Conservation (phyloP, 2,329 filamentous ascomycete species). For the Colletotrichum chlorophyti region DNA sequence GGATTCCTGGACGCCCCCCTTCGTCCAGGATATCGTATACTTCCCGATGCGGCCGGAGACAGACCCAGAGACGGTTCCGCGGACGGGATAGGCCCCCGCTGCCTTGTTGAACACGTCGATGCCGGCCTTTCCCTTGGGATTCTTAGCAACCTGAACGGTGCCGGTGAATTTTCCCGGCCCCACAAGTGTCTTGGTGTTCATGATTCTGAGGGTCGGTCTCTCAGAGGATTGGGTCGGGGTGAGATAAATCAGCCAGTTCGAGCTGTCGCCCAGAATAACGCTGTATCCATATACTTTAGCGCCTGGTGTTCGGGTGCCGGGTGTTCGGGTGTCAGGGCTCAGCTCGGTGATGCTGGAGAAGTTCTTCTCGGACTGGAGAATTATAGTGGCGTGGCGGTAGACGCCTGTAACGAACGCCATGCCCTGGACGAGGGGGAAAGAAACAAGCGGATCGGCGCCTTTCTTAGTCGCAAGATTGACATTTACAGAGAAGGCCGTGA, state of each 20-base stretch:
- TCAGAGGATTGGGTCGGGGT: slow-evolving; percentile 60
- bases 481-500: slow-evolving; percentile 61
- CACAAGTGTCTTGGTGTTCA: neutral
- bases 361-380: slow-evolving; percentile 71
- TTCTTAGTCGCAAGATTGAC: slow-evolving; percentile 62
- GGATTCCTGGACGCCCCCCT: slow-evolving; percentile 61
- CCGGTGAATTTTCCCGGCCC: slow-evolving; percentile 62
- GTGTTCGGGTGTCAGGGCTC: neutral
- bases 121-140: slow-evolving; percentile 54
- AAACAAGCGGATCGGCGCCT: slow-evolving; percentile 59
- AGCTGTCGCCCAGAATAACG: slow-evolving; percentile 34
- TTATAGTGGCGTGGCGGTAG: slow-evolving; percentile 69
- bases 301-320: too few relatives aligned
- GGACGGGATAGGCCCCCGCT: slow-evolving; percentile 70
- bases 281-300: slow-evolving; percentile 61
- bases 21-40: slow-evolving; percentile 72
- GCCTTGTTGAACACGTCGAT: slow-evolving; percentile 73
- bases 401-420: slow-evolving; percentile 79
- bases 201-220: slow-evolving; percentile 38
- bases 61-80: slow-evolving; percentile 65
- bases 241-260: slow-evolving; percentile 41
- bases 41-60: slow-evolving; percentile 61
- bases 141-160: slow-evolving; percentile 80
- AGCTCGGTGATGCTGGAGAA: slow-evolving; percentile 65
- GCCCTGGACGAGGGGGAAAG: slow-evolving; percentile 79